A percentile compares a stretch with the other conserved stretches of the same genome.
These are phyloP conservation scores for Sextonia rubra DNA, from an alignment of 164 flowering plant species.

Conservation along the genomic window DNA sequence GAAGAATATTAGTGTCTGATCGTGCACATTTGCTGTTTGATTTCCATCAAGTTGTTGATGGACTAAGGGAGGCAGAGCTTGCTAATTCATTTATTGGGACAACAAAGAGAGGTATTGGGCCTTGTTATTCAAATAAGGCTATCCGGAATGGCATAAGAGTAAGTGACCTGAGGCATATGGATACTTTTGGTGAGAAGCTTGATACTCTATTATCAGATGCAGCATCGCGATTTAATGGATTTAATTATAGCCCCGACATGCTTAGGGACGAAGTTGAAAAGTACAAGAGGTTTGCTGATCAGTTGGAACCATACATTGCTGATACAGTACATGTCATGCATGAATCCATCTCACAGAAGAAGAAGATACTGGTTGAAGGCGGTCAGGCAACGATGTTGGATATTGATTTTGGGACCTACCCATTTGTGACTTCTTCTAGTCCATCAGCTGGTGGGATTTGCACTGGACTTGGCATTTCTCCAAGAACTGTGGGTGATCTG, in stretches of 20 bases:
- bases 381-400: conserved; percentile 99
- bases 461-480: conserved; percentile 96
- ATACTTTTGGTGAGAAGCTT: conserved; percentile 83
- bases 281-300: conserved; percentile 79
- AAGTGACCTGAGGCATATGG: conserved; percentile 92
- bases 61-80: conserved; percentile 87
- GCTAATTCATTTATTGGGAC: conserved; percentile 91
- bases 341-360: conserved; percentile 65
- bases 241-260: conserved; percentile 56
- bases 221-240: conserved; percentile 67
- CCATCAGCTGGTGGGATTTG: conserved; percentile 99
- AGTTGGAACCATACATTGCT: conserved; percentile 82
- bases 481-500: conserved; percentile 79
- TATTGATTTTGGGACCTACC: conserved; percentile 96
- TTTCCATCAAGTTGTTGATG: conserved; percentile 87
- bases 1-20: conserved; percentile 85
- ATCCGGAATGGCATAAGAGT: conserved; percentile 92
- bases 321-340: conserved; percentile 84
- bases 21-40: conserved; percentile 92
- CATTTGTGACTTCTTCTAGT: conserved; percentile 93
- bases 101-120: conserved; percentile 94
- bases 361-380: conserved; percentile 93
- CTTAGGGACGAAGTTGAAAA: conserved; percentile 79
- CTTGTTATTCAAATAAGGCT: conserved; percentile 83
- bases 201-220: conserved; percentile 80